A percentile compares a stretch with the other conserved stretches of the same genome.
These are phyloP conservation scores for Cladophialophora bantiana DNA, from an alignment of 2,329 filamentous ascomycete genomes.

Conservation along the genomic window DNA sequence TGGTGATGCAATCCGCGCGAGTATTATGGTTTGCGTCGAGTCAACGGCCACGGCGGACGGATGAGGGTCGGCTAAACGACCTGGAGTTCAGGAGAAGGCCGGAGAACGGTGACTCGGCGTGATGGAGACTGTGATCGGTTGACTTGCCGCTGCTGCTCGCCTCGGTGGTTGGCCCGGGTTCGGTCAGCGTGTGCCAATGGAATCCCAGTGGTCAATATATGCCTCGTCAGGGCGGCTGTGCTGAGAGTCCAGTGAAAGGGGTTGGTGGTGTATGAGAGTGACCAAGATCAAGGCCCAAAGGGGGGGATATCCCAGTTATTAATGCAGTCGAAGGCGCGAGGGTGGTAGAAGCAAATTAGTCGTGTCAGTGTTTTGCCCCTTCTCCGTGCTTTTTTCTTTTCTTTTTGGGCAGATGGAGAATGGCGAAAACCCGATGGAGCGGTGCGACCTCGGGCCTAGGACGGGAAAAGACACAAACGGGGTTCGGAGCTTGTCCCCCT, in stretches of 20 bases:
- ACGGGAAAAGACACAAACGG: slow-evolving; percentile 6
- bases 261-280: slow-evolving; percentile 6
- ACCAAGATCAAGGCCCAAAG: slow-evolving; percentile 13
- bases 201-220: slow-evolving; percentile 23
- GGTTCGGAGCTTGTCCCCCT: slow-evolving; percentile 1
- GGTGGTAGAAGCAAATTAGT: slow-evolving; percentile 24
- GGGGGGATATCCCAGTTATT: slow-evolving; percentile 13
- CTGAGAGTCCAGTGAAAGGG: slow-evolving; percentile 8
- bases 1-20: slow-evolving; percentile 34
- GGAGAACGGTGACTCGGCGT: slow-evolving; percentile 27
- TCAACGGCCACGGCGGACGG: slow-evolving; percentile 3
- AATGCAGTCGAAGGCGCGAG: slow-evolving; percentile 19
- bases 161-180: slow-evolving; percentile 13
- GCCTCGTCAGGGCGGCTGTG: slow-evolving; percentile 19
- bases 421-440: slow-evolving; percentile 32
- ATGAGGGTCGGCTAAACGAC: slow-evolving; percentile 18
- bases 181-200: slow-evolving; percentile 14
- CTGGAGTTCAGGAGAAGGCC: slow-evolving; percentile 15
- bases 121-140: slow-evolving; percentile 29
- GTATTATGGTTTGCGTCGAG: slow-evolving; percentile 18
- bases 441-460: slow-evolving; percentile 32
- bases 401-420: slow-evolving; percentile 17
- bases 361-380: slow-evolving; percentile 27
- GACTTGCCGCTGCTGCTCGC: slow-evolving; percentile 21
- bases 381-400: slow-evolving; percentile 30